Evolutionary conservation across 768 basidiomycete genomes (phyloP).

Genomic region (Hysterangium stoloniferum): DNA sequence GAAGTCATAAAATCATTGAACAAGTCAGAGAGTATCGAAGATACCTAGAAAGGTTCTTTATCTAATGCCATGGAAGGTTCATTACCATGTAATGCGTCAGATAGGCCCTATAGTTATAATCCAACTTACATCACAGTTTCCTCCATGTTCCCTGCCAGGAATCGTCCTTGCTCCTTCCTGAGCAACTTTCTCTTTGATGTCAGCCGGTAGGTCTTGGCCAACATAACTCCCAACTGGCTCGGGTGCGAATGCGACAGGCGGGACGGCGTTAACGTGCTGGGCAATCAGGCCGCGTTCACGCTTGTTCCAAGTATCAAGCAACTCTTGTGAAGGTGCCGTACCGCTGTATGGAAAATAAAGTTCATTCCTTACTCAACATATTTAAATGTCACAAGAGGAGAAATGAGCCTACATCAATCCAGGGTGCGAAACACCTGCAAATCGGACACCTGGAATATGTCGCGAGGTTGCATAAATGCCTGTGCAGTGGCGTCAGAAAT

Average conservation of each 20-base stretch:
- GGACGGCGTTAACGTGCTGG: conserved; percentile 41
- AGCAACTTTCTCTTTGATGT: conserved; percentile 45
- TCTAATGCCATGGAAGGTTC: conserved; percentile 32
- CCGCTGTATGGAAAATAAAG: conserved; percentile 29
- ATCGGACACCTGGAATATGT: conserved; percentile 73
- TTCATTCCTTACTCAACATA: background rate
- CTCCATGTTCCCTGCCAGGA: conserved; percentile 74
- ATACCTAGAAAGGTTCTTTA: conserved; percentile 65
- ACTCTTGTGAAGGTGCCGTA: conserved; percentile 65
- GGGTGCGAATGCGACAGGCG: conserved; percentile 62
- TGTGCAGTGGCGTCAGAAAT: conserved; percentile 17
- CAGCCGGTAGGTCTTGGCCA: conserved; percentile 50
- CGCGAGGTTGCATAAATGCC: conserved; percentile 67
- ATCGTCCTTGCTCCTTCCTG: conserved; percentile 66
- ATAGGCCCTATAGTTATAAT: background rate
- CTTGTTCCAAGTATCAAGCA: conserved; percentile 67
- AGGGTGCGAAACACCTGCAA: conserved; percentile 71
- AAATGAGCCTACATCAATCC: conserved; percentile 39
- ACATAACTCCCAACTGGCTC: conserved; percentile 54
- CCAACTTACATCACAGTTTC: conserved; percentile 60
- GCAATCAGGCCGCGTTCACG: conserved; percentile 62
- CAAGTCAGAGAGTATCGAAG: background rate
- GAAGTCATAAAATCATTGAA: background rate
- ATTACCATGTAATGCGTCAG: background rate
- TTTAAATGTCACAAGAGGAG: background rate